phyloP scores from a whole-genome alignment of 2,329 filamentous ascomycete genomes.

The Alternaria gaisen region DNA sequence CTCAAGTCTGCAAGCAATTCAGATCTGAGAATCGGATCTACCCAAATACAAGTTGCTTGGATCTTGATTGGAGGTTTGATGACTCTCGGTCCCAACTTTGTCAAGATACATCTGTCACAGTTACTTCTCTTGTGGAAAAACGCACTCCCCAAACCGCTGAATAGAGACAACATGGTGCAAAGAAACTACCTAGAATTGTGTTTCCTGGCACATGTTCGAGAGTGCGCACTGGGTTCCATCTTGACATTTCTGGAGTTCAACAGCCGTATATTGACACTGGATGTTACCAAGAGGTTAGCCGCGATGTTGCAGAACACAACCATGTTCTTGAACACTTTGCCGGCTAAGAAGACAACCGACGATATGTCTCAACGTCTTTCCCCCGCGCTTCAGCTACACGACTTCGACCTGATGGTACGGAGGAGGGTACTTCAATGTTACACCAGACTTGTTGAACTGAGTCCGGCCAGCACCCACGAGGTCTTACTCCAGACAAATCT shows the following conservation, averaged over 20 bases:
- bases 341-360: slow-evolving; percentile 83
- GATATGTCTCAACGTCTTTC: slow-evolving; percentile 85
- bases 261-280: slow-evolving; percentile 86
- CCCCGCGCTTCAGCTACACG: slow-evolving; percentile 85
- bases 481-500: slow-evolving; percentile 90
- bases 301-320: slow-evolving; percentile 96
- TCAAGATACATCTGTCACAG: slow-evolving; percentile 97
- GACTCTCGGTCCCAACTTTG: slow-evolving; percentile 96
- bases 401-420: slow-evolving; percentile 92
- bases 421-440: slow-evolving; percentile 95
- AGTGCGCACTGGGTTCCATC: slow-evolving; percentile 91
- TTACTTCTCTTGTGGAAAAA: slow-evolving; percentile 96
- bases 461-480: slow-evolving; percentile 84
- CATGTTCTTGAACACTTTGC: slow-evolving; percentile 84
- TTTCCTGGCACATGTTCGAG: slow-evolving; percentile 91
- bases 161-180: slow-evolving; percentile 87
- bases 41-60: slow-evolving; percentile 97
- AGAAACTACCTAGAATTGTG: slow-evolving; percentile 87
- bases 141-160: slow-evolving; percentile 90
- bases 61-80: slow-evolving; percentile 95
- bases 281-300: slow-evolving; percentile 91
- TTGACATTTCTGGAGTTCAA: slow-evolving; percentile 94
- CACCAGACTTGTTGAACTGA: slow-evolving; percentile 86
- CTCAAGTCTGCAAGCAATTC: slow-evolving; percentile 92
- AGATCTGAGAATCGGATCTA: slow-evolving; percentile 88